phyloP scores from a whole-genome alignment of 1,139 yeast genomes.

The Nematodospora anomalae region DNA sequence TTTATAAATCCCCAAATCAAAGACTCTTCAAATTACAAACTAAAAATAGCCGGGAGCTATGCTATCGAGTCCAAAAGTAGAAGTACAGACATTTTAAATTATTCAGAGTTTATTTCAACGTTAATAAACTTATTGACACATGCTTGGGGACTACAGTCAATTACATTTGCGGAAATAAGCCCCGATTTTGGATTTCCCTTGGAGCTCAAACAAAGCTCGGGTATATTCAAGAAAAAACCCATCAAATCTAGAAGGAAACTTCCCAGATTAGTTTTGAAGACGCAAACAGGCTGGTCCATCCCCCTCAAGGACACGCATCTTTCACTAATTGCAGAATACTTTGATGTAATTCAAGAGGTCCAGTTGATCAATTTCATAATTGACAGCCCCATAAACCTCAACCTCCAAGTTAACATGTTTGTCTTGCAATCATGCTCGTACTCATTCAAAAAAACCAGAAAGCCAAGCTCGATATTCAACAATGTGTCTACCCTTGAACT shows the following conservation, averaged over 20 bases:
- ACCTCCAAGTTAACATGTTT: constrained; percentile 19
- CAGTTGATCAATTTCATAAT: constrained; percentile 48
- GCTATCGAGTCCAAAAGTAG: constrained; percentile 27
- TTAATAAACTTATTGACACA: constrained; percentile 28
- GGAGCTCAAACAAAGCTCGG: constrained; percentile 13
- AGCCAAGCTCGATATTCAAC: constrained; percentile 28
- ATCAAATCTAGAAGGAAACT: constrained; percentile 24
- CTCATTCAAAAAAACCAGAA: constrained; percentile 18
- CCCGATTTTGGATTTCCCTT: constrained; percentile 52
- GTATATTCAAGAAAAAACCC: constrained; percentile 16
- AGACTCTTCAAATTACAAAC: constrained; percentile 22
- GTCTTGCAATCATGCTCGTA: constrained; percentile 29
- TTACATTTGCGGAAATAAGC: constrained; percentile 44
- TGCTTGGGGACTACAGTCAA: constrained; percentile 31
- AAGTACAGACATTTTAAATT: constrained; percentile 19
- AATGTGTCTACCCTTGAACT: constrained; percentile 38
- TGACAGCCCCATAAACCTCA: constrained; percentile 27
- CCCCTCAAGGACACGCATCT: constrained; percentile 40
- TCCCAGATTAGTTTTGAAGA: constrained; percentile 28
- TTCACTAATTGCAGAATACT: constrained; percentile 34
- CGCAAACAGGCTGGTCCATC: constrained; percentile 52
- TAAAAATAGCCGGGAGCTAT: constrained; percentile 44
- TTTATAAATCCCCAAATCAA: constrained; percentile 38
- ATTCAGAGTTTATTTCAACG: constrained; percentile 27
- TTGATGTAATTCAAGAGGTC: constrained; percentile 46